Evolutionary conservation across 305 asterid genomes (phyloP).

Genomic region (Solanum hybrid): DNA sequence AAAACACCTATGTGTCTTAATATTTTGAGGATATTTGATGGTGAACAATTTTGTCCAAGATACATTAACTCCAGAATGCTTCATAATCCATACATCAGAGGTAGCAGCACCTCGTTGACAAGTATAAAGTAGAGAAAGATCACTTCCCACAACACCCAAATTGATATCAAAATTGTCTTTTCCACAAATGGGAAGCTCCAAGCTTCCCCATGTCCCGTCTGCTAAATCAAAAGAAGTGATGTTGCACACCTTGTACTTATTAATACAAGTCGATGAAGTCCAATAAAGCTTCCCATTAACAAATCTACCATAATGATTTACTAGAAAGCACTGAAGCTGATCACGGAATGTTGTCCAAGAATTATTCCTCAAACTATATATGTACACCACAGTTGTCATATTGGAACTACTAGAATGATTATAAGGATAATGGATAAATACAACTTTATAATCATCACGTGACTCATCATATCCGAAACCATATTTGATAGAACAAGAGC

Average conservation of each 20-base stretch:
- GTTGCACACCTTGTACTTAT: too few species aligned
- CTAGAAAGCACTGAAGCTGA: background rate
- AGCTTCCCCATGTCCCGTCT: too few species aligned
- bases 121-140: too few species aligned
- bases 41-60: too few species aligned
- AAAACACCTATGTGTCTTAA: too few species aligned
- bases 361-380: conserved; percentile 2
- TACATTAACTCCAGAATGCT: too few species aligned
- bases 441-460: conserved; percentile 7
- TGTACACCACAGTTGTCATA: background rate
- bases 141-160: too few species aligned
- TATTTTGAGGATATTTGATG: too few species aligned
- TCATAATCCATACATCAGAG: too few species aligned
- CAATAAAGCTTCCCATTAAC: background rate
- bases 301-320: background rate
- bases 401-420: too few species aligned
- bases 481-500: background rate
- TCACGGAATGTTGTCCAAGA: background rate
- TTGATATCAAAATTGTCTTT: background rate
- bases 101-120: too few species aligned
- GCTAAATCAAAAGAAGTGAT: too few species aligned
- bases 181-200: background rate
- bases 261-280: background rate
- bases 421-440: background rate
- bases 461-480: conserved; percentile 11